Evolutionary conservation across 139 green algal species (phyloP).

Genomic region (Picochlorum sp.): DNA sequence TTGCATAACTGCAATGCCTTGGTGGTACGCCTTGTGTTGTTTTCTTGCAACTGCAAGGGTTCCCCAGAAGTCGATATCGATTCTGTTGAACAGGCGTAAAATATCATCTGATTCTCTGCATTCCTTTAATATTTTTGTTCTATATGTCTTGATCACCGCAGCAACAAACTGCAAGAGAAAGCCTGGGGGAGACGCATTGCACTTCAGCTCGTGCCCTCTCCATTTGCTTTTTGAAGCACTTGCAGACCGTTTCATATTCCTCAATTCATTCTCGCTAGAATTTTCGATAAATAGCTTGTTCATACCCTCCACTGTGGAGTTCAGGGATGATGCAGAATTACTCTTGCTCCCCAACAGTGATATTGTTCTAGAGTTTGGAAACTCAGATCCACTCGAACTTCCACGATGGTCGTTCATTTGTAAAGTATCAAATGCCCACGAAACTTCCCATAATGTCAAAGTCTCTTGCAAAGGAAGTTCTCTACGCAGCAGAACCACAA

Average conservation of each 20-base stretch:
- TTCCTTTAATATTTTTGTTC: slow-evolving; percentile 37
- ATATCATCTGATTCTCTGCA: slow-evolving; percentile 62
- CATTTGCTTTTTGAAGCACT: background rate
- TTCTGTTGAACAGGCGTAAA: slow-evolving; percentile 51
- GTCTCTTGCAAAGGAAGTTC: slow-evolving; percentile 59
- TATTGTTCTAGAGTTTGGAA: background rate
- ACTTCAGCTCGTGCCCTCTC: background rate
- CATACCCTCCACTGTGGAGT: slow-evolving; percentile 1
- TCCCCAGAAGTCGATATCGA: slow-evolving; percentile 32
- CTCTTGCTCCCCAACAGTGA: background rate
- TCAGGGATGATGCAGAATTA: background rate
- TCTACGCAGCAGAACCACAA: slow-evolving; percentile 64
- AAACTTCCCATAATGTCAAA: slow-evolving; percentile 20
- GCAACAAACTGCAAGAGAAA: slow-evolving; percentile 63
- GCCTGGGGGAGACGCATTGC: slow-evolving; percentile 11
- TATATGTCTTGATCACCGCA: slow-evolving; percentile 41
- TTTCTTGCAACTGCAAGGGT: slow-evolving; percentile 21
- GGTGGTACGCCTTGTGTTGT: slow-evolving; percentile 25
- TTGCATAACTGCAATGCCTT: slow-evolving; percentile 12
- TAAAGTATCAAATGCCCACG: slow-evolving; percentile 15
- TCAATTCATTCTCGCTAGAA: background rate
- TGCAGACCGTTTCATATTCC: background rate
- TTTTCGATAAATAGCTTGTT: background rate
- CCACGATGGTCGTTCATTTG: background rate
- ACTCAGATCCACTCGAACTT: background rate